Conservation (phyloP, 805 yeast genomes). For the Wickerhamiella vanderwaltii region DNA sequence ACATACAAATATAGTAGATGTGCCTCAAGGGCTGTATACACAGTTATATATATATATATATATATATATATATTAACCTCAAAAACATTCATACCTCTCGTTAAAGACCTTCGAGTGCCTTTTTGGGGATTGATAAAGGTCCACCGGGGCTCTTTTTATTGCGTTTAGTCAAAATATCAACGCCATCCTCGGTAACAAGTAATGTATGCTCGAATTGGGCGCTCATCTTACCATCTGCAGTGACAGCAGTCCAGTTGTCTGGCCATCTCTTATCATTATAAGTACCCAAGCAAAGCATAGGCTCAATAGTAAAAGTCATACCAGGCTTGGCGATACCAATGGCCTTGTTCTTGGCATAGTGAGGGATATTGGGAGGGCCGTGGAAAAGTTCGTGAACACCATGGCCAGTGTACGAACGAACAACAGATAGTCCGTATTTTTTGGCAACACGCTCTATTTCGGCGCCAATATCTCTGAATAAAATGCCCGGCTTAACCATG, state of each 20-base stretch:
- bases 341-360: constrained; percentile 86
- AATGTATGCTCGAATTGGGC: constrained; percentile 93
- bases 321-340: constrained; percentile 92
- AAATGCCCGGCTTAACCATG: constrained; percentile 79
- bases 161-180: constrained; percentile 79
- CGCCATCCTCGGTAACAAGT: constrained; percentile 85
- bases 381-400: constrained; percentile 84
- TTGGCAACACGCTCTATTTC: constrained; percentile 78
- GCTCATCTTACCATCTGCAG: constrained; percentile 77
- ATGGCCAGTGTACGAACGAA: constrained; percentile 85
- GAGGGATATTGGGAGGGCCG: constrained; percentile 85
- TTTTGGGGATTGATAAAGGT: constrained; percentile 29
- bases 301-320: constrained; percentile 93
- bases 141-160: constrained; percentile 82
- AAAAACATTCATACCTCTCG: too few species aligned
- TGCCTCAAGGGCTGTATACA: too few species aligned
- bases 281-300: constrained; percentile 84
- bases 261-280: constrained; percentile 86
- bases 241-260: constrained; percentile 91
- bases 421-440: constrained; percentile 69
- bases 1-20: too few species aligned
- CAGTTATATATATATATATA: too few species aligned
- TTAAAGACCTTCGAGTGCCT: constrained; percentile 11
- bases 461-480: constrained; percentile 78
- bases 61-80: too few species aligned